A percentile compares a stretch with the other conserved stretches of the same genome.
Conservation (phyloP, 192 early-diverging fungal genomes). For the Coemansia sp. region DNA sequence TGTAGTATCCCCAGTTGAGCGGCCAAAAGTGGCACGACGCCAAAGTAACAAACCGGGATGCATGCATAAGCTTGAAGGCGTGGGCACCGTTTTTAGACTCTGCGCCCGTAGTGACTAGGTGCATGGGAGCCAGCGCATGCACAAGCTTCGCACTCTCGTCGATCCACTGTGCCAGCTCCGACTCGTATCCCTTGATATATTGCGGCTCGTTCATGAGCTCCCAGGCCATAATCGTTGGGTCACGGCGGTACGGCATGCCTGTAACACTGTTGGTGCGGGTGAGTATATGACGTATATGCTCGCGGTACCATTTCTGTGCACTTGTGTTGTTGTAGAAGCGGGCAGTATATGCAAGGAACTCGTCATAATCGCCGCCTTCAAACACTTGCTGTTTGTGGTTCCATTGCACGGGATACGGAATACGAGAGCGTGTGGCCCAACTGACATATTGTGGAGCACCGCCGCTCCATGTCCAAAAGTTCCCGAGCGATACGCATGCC, state of each 20-base stretch:
- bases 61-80: slow-evolving; percentile 59
- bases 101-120: slow-evolving; percentile 63
- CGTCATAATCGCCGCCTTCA: slow-evolving; percentile 32
- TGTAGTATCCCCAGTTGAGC: slow-evolving; percentile 62
- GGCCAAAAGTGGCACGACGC: slow-evolving; percentile 58
- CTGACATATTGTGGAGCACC: slow-evolving; percentile 63
- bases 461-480: slow-evolving; percentile 77
- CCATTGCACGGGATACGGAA: slow-evolving; percentile 63
- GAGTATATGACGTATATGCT: slow-evolving; percentile 54
- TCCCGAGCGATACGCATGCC: slow-evolving; percentile 58
- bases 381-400: slow-evolving; percentile 23
- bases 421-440: slow-evolving; percentile 57
- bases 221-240: slow-evolving; percentile 67
- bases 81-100: slow-evolving; percentile 61
- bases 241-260: slow-evolving; percentile 54
- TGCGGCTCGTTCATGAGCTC: slow-evolving; percentile 75
- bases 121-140: slow-evolving; percentile 53
- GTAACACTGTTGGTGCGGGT: slow-evolving; percentile 55
- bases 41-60: slow-evolving; percentile 50
- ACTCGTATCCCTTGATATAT: slow-evolving; percentile 19
- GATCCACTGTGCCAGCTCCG: slow-evolving; percentile 53
- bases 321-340: slow-evolving; percentile 54
- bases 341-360: slow-evolving; percentile 53
- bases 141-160: slow-evolving; percentile 54
- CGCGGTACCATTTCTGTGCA: slow-evolving; percentile 49